Evolutionary conservation across 768 basidiomycete genomes (phyloP), one percentile per base, ranked within the genome.

Genomic region (Hysterangium stoloniferum): DNA sequence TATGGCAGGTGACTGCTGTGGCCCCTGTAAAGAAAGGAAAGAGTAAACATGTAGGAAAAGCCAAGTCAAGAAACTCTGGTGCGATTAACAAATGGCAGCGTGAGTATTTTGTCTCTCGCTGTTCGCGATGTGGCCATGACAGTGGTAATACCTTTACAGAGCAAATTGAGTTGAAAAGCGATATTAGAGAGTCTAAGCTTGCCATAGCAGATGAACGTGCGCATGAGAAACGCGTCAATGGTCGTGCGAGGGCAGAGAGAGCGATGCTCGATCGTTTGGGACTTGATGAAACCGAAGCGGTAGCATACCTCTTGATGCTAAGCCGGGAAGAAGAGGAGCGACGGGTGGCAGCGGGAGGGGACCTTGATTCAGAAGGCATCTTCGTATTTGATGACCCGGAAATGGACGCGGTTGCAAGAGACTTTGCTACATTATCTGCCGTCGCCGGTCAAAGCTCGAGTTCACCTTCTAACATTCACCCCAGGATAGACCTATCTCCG

Each of bases 231-330:
- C 66, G 64, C 13, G 62, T 61, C 2, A 68, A 74, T 55, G 72
- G 72, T 0, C 71, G 76, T 29, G 77, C 78, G 53, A 68, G 69
- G 22, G 83, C 80, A 56, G 85, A 91, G 54, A 66, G 67, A 11
- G 69, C 70, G 2, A 71, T 74, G 9, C 62, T 90, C 20, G 70
- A 78, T 29, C 64, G 66, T n/a, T 72, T 92, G 3, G 88, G 89
- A 2, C 65, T 91, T 34, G 80, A 73, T 51, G 88, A 92, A 58
- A 64, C 65, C 1, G 88, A 88, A 58, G 86, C 83, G 0, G 67
- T 91, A 24, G 84, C 88, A 58, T 92, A 92, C 57, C 73, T 81
- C 0, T 62, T 92, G 40, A 91, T 91, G 86, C 73, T 91, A 56
- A 90, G 86, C 55, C 79, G 84, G 7, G 89, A 92, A 40, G 86